Evolutionary conservation across 305 asterid genomes (phyloP).

Genomic region (Solanum hybrid): DNA sequence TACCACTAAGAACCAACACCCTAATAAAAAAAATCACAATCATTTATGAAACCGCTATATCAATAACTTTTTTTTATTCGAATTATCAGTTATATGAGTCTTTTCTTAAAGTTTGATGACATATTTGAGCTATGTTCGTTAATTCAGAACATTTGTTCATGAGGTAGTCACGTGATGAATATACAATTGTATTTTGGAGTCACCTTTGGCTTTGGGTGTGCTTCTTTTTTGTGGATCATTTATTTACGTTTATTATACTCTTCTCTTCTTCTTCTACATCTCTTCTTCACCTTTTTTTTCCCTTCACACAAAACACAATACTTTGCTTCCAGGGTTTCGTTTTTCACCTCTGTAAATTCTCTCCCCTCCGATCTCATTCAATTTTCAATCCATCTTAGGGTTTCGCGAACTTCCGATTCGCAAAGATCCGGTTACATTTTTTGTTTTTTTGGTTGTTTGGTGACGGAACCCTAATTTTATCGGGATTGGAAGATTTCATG

Average conservation of each 20-base stretch:
- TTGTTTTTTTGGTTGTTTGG: not conserved
- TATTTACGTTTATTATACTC: not conserved
- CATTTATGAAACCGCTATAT: accelerated
- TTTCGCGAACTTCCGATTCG: not conserved
- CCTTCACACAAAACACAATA: not conserved
- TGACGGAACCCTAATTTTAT: conserved; percentile 2
- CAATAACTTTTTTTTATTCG: accelerated
- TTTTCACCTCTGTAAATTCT: not conserved
- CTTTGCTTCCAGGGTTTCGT: conserved; percentile 10
- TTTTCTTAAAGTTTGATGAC: not conserved
- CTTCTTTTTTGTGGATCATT: not conserved
- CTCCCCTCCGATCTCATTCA: conserved; percentile 9
- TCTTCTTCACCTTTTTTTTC: not conserved
- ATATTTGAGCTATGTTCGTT: too few relatives aligned
- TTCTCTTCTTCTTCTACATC: not conserved
- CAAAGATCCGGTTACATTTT: not conserved
- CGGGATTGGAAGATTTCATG: not conserved
- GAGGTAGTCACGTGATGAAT: not conserved
- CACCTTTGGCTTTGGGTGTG: not conserved
- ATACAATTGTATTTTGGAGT: not conserved
- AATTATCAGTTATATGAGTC: not conserved
- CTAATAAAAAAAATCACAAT: too few relatives aligned
- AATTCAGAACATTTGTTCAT: not conserved
- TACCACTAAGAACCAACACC: not conserved
- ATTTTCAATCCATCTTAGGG: not conserved